These are phyloP conservation scores for Serendipita vermifera DNA, from an alignment of 768 basidiomycete genomes.

Conservation along the genomic window DNA sequence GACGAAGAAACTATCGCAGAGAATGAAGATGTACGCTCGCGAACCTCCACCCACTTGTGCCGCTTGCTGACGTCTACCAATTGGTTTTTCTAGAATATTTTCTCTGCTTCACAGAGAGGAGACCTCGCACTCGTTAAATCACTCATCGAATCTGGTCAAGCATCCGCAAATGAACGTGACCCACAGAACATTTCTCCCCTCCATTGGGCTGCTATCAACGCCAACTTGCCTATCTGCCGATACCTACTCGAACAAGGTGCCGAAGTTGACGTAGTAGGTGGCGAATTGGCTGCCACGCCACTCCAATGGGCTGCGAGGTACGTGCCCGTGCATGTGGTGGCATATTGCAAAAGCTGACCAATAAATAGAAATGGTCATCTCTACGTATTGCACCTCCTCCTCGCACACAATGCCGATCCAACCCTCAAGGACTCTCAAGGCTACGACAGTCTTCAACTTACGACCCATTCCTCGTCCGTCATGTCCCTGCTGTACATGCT, in stretches of 20 bases:
- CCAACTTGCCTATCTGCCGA: slow-evolving; percentile 77
- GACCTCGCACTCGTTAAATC: slow-evolving; percentile 52
- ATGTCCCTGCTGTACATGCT: slow-evolving; percentile 89
- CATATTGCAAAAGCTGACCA: not conserved
- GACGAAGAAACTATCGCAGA: not conserved
- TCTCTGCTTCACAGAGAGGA: slow-evolving; percentile 78
- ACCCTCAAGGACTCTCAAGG: slow-evolving; percentile 85
- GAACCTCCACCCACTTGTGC: too few species aligned
- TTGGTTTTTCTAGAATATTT: slow-evolving; percentile 39
- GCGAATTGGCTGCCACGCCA: slow-evolving; percentile 87
- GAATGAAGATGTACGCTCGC: not conserved
- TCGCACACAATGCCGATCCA: slow-evolving; percentile 84
- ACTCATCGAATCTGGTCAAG: slow-evolving; percentile 58
- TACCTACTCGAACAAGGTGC: slow-evolving; percentile 89
- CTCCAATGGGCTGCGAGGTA: slow-evolving; percentile 90
- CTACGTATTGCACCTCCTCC: slow-evolving; percentile 85
- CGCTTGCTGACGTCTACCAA: not conserved
- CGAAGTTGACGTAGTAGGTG: slow-evolving; percentile 86
- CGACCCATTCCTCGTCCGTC: slow-evolving; percentile 86
- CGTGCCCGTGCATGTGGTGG: slow-evolving; percentile 1
- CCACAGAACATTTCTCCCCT: slow-evolving; percentile 86
- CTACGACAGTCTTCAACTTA: slow-evolving; percentile 90
- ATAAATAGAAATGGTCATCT: slow-evolving; percentile 71
- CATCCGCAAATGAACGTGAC: slow-evolving; percentile 66
- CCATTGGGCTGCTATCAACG: slow-evolving; percentile 98